These are phyloP conservation scores for Biscutella laevigata DNA, from an alignment of 441 rosid genomes.

Conservation along the genomic window DNA sequence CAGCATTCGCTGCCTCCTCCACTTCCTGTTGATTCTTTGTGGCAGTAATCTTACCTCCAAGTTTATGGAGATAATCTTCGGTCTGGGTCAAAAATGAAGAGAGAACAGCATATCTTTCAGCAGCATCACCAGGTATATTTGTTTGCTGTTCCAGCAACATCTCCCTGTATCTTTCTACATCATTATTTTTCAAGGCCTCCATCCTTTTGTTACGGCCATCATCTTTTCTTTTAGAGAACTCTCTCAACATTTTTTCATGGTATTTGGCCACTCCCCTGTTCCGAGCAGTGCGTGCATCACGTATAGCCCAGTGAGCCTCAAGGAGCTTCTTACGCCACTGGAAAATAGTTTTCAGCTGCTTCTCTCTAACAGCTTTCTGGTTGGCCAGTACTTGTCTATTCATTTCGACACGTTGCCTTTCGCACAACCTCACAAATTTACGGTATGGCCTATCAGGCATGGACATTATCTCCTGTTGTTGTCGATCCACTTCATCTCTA, in stretches of 20 bases:
- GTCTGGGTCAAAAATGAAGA: constrained; percentile 97
- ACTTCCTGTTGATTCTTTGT: constrained; percentile 98
- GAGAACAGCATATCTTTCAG: constrained; percentile 94
- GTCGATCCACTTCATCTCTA: constrained; percentile 92
- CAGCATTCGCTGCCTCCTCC: constrained; percentile 96
- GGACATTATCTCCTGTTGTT: constrained; percentile 97
- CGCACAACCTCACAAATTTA: constrained; percentile 95
- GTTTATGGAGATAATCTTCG: constrained; percentile 91
- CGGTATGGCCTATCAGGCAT: constrained; percentile 99
- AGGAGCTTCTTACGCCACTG: constrained; percentile 99
- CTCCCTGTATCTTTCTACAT: constrained; percentile 97
- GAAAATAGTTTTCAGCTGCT: constrained; percentile 90
- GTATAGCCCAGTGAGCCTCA: constrained; percentile 97
- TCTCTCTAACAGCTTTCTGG: constrained; percentile 84
- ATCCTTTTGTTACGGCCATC: constrained; percentile 94
- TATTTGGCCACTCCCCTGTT: constrained; percentile 99
- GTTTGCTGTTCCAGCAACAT: constrained; percentile 99
- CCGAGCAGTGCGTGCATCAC: constrained; percentile 98
- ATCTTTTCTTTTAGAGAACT: constrained; percentile 92
- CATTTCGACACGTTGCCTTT: constrained; percentile 92
- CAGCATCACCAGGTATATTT: constrained; percentile 77
- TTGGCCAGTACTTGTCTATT: constrained; percentile 82
- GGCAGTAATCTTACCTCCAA: constrained; percentile 90
- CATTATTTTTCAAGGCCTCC: constrained; percentile 99
- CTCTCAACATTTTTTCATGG: constrained; percentile 94